Evolutionary conservation across 805 yeast genomes (phyloP), one percentile per base, ranked within the genome.

Genomic region (Ogataea haglerorum): DNA sequence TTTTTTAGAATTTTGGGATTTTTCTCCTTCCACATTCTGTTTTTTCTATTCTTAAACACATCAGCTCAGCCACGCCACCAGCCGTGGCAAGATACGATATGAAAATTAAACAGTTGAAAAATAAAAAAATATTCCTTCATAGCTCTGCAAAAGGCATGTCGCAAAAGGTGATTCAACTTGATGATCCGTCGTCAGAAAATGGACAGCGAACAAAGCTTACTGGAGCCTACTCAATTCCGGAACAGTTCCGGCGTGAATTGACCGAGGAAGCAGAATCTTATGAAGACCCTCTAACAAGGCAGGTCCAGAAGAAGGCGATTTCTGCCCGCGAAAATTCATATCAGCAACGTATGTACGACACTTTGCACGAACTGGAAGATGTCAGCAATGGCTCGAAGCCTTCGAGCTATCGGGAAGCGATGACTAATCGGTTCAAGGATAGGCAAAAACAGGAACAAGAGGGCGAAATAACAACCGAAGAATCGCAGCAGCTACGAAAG

Each of bases 271-370:
- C 57, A 4, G 62, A 57, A 25, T 37, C 42, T 13, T 43, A 41
- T 32, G 26, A 26, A 14, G 61, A 56, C 45, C 48, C 45, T 9
- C 38, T 57, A 10, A 28, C 56, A 29, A 50, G 63, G 14, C 52
- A 54, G 33, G 50, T 52, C 30, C 45, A 54, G 14, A 43, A 48
- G 5, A 56, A 61, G 38, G 51, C 64, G 1, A 51, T 61, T 18
- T 57, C 49, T 27, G 61, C 64, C 3, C 61, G 69, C 14, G 79
- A 73, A 49, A 62, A 65, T 32, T 73, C 68, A 5, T 80, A 77
- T 53, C 80, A 75, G 34, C 65, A 59, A 43, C 65, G 69, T 44
- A 57, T 51, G 36, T 55, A 58, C 30, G 52, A 47, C 2, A 18
- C 36, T 9, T 29, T 52, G 16, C 24, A 41, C 22, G 31, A 40